Evolutionary conservation across 768 basidiomycete genomes (phyloP).

Genomic region (Tulasnella calospora): DNA sequence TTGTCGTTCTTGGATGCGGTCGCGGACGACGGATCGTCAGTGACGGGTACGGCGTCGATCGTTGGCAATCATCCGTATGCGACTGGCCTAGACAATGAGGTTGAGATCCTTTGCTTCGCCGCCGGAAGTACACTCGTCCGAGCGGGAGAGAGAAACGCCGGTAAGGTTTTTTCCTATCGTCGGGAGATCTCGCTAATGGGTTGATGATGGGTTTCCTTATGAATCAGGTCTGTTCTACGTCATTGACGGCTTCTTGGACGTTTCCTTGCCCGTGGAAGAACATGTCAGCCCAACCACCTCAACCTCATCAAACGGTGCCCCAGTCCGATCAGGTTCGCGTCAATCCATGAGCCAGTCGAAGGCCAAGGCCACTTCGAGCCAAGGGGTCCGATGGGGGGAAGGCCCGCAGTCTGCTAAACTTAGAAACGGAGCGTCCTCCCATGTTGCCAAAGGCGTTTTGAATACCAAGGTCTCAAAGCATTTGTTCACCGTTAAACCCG

Average conservation of each 20-base stretch:
- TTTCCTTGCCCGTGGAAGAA: slow-evolving; percentile 60
- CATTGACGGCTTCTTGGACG: slow-evolving; percentile 93
- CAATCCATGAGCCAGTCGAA: background rate
- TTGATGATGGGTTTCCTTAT: background rate
- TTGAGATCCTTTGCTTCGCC: slow-evolving; percentile 90
- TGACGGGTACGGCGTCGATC: slow-evolving; percentile 55
- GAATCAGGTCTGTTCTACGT: slow-evolving; percentile 78
- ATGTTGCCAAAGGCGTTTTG: background rate
- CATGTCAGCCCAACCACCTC: background rate
- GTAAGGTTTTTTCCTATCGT: slow-evolving; percentile 39
- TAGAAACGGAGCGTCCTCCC: background rate
- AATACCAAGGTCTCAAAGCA: slow-evolving; percentile 43
- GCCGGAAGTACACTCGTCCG: slow-evolving; percentile 80
- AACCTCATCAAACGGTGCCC: background rate
- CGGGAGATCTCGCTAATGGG: background rate
- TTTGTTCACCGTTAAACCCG: slow-evolving; percentile 92
- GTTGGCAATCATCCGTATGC: slow-evolving; percentile 13
- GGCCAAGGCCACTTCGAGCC: background rate
- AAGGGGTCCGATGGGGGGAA: slow-evolving; percentile 4
- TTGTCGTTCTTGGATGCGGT: slow-evolving; percentile 33
- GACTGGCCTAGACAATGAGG: slow-evolving; percentile 87
- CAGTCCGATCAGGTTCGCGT: background rate
- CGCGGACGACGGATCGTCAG: slow-evolving; percentile 46
- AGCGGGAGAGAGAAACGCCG: slow-evolving; percentile 85
- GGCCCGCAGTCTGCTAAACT: background rate